Base-by-base conservation (phyloP, 345 rosid species). In the Eucalyptus leucophloia region DNA sequence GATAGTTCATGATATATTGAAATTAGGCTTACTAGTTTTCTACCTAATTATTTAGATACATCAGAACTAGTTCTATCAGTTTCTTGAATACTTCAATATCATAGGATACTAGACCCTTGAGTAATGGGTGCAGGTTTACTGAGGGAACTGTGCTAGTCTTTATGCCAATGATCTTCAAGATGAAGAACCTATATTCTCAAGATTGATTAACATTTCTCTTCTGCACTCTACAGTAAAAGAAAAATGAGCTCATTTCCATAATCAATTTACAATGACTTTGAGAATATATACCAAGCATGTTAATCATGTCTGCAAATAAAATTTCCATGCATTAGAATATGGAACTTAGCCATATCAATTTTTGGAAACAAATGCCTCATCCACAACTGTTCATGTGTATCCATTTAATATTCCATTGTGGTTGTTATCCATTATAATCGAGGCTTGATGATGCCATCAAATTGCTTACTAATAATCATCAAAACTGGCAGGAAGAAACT, bases 401-500 rank as follows among this genome's bases (percentile, higher is more conserved):
- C 83, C 83, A 21, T 23, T 23, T 10, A 77, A 77, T 77, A 37
- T 19, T 21, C 83, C 47, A 77, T 23, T 77, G 47, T 77, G 8
- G 45, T 37, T 44, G 26, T 37, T 0, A 23, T 40, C 83, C 83
- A 11, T 21, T 77, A 12, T 37, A 14, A 23, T 30, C 12, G 37
- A 40, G 4, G 42, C n/a, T 26, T 24, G 67, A 42, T 88, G 51
- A 51, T 82, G 56, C 26, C 56, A 7, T 86, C 62, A 86, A 32
- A 10, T 37, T 18, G 32, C 28, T 28, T 12, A 30, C 60, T 44
- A 9, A 40, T 30, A 51, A 50, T 34, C 42, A 60, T 8, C 32
- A n/a, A 72, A 72, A 65, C 83, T 93, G 91, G 82, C 94, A 95
- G 98, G 93, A 95, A 94, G 90, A 96, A 95, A 91, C 95, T 95